A percentile compares a stretch with the other conserved stretches of the same genome.
phyloP scores from a whole-genome alignment of 345 rosid genomes.

The Alliaria petiolata region DNA sequence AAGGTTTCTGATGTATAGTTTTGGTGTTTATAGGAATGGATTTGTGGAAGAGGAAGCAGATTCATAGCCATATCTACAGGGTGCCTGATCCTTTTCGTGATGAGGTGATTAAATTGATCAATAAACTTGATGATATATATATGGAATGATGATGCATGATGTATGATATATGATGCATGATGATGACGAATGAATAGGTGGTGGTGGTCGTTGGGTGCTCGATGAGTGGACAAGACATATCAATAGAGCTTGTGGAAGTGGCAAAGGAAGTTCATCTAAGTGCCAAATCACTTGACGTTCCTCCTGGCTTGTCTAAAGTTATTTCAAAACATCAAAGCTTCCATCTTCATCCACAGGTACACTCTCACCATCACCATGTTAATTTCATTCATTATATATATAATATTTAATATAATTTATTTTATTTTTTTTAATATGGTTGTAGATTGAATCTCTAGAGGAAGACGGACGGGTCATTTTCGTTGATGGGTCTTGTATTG shows the following conservation, averaged over 20 bases:
- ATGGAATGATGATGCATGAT: not conserved
- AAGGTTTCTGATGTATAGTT: not conserved
- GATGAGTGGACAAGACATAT: conserved; percentile 76
- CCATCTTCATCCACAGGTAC: conserved; percentile 57
- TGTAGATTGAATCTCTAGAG: conserved; percentile 59
- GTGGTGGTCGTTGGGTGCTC: conserved; percentile 80
- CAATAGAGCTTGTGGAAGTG: conserved; percentile 67
- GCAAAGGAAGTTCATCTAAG: conserved; percentile 73
- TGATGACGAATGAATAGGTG: conserved; percentile 34
- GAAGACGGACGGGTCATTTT: conserved; percentile 67
- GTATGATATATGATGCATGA: not conserved
- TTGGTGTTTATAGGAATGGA: conserved; percentile 55
- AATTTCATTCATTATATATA: not conserved
- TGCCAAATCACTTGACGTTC: conserved; percentile 47
- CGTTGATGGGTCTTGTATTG: conserved; percentile 50
- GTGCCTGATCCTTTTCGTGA: conserved; percentile 65
- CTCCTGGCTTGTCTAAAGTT: conserved; percentile 60
- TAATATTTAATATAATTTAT: not conserved
- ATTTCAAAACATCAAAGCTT: conserved; percentile 51
- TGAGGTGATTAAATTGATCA: conserved; percentile 38
- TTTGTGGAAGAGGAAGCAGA: conserved; percentile 74
- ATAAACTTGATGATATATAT: not conserved
- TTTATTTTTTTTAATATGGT: not conserved
- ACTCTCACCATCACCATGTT: not conserved
- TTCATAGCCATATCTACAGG: conserved; percentile 78